Base-by-base conservation (phyloP, 2,329 filamentous ascomycete genomes). In the Diaporthe humulicola region DNA sequence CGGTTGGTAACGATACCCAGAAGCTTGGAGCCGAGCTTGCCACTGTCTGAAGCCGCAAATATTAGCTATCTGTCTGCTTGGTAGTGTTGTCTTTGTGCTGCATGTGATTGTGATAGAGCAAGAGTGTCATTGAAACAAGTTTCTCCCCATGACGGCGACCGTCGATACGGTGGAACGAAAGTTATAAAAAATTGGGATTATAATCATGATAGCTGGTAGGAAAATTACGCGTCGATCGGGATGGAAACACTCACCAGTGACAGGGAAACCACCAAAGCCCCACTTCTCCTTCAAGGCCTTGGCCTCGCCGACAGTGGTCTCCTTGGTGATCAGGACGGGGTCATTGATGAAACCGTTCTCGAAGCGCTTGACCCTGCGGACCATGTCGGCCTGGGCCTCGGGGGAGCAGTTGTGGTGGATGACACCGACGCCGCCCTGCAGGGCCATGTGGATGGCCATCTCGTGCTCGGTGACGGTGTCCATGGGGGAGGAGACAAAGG, bases 111-210 rank as follows among this genome's bases (percentile, higher is more conserved):
- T 36, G 64, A 73, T 67, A 52, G 25, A 40, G 64, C 71, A 52
- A 38, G 69, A 52, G 25, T 22, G 28, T 76, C 75, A 76, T 76
- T 58, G 73, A 75, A 75, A 48, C 66, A 76, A 54, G 83, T 86
- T 86, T 89, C 86, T 98, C 95, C 95, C 91, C 95, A 98, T 88
- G 90, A 95, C 94, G 90, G 90, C 92, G 88, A 90, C 50, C 90
- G 93, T 94, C 93, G 91, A 93, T 97, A 90, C 95, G 95, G 97
- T 96, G 96, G 97, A 99, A 99, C 97, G 97, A 99, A 99, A 99
- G 97, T 98, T 98, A 98, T 94, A 91, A 88, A 87, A 86, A 88
- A 90, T 89, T 88, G 86, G 89, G 88, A 91, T 89, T 90, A 89
- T 95, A 97, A 98, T 98, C 94, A 95, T 88, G 40, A 36, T 60